Evolutionary conservation across 495 filamentous ascomycete genomes (phyloP), one percentile per base, ranked within the genome.

Genomic region (Aspergillus ellipticus): DNA sequence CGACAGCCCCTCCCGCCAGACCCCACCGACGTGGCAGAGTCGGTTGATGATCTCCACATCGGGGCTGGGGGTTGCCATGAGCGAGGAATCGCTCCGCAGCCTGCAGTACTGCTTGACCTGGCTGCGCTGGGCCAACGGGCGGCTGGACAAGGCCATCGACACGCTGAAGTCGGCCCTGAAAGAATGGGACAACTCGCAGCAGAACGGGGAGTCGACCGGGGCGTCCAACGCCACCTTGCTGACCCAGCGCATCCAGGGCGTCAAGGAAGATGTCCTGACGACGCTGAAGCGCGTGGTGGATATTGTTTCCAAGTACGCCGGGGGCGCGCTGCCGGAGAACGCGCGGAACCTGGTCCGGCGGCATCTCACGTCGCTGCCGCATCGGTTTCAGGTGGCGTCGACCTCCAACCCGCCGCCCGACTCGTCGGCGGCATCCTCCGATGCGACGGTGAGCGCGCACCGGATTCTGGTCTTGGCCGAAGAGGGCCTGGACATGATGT

Each of bases 401-500:
- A 70, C 71, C 10, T 72, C 75, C 3, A 62, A 71, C 51, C 66
- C 74, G 15, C 68, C 76, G n/a, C 71, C 74, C 0, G 72, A 74
- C 16, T 67, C 72, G 7, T 46, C 66, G 0, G 63, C 60, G 8
- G 61, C 70, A 1, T 58, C 69, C 4, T 74, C 79, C 43, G 70
- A 82, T 58, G 71, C 69, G 22, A 72, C 71, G 8, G 63, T 76
- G 22, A 74, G 79, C 17, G 89, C 89, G 3, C 82, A 87, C 55
- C 74, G 85, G 15, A 90, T 91, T 31, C 62, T 96, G 10, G 83
- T 92, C 0, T 81, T 97, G 28, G 91, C 90, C 2, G 87, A 87
- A 56, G 92, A 96, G 67, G 89, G 90, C 2, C 78, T 97, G 20
- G 89, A 95, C 59, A 93, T 96, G 82, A 88, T 96, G 80, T 76